phyloP scores from a whole-genome alignment of 1,284 basidiomycete genomes.

The Cystobasidium slooffiae region DNA sequence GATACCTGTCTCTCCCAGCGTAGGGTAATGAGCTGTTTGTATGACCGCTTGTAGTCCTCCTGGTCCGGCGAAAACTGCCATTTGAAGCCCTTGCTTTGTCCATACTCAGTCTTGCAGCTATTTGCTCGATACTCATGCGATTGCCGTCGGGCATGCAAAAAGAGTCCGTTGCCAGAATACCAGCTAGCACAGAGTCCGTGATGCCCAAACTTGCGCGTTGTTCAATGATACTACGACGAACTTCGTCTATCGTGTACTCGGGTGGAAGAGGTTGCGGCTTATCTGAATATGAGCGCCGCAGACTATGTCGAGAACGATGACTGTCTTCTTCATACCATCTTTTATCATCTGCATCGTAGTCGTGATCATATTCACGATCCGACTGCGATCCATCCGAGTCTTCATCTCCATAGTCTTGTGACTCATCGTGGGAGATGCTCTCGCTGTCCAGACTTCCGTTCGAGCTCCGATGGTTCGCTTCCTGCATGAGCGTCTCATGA shows the following conservation, averaged over 20 bases:
- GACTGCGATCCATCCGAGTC: not conserved
- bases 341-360: not conserved
- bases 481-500: not conserved
- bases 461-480: not conserved
- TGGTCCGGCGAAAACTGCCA: not conserved
- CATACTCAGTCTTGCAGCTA: constrained; percentile 24
- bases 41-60: not conserved
- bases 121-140: constrained; percentile 27
- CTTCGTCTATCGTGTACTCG: not conserved
- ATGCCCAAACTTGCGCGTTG: constrained; percentile 29
- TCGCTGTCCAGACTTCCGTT: not conserved
- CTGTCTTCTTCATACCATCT: not conserved
- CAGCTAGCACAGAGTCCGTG: constrained; percentile 35
- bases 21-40: constrained; percentile 1
- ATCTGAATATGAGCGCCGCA: not conserved
- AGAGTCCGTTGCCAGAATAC: constrained; percentile 35
- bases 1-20: not conserved
- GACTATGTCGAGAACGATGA: not conserved
- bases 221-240: constrained; percentile 11
- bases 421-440: not conserved
- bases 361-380: not conserved
- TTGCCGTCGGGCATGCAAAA: constrained; percentile 28
- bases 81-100: not conserved
- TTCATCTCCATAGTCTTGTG: not conserved
- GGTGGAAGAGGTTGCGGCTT: constrained; percentile 6